phyloP scores from a whole-genome alignment of 2,329 filamentous ascomycete species.

The Colletotrichum caudatum region DNA sequence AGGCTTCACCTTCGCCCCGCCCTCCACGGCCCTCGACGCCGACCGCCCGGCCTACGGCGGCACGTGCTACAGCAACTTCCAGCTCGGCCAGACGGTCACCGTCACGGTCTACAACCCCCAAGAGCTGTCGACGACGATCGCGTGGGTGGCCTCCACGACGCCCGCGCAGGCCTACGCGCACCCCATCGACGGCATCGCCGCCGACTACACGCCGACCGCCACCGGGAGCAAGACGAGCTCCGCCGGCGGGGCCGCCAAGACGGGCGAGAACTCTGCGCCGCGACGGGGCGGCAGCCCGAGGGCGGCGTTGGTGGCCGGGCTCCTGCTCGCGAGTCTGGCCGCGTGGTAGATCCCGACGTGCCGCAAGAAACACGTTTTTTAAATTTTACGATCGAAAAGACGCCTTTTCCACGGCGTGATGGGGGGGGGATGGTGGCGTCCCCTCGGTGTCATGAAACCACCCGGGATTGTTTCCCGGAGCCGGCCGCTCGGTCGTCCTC shows the following conservation, averaged over 20 bases:
- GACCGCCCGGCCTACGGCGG: constrained; percentile 38
- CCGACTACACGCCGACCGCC: constrained; percentile 32
- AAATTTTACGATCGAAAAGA: background rate
- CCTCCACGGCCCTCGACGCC: constrained; percentile 15
- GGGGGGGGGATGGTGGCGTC: background rate
- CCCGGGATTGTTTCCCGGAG: background rate
- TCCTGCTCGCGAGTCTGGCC: constrained; percentile 32
- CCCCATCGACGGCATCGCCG: constrained; percentile 34
- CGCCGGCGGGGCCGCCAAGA: constrained; percentile 15
- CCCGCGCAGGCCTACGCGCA: constrained; percentile 38
- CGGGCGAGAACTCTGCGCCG: constrained; percentile 27
- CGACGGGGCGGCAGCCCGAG: constrained; percentile 30
- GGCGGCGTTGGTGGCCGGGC: constrained; percentile 23
- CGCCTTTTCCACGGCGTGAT: background rate
- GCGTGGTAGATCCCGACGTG: constrained; percentile 12
- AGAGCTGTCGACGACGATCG: constrained; percentile 36
- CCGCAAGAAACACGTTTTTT: background rate
- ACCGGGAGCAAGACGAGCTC: background rate
- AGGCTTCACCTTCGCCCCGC: constrained; percentile 35
- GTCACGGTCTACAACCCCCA: constrained; percentile 37
- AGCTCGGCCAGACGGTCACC: constrained; percentile 33
- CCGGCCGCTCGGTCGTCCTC: too few relatives aligned
- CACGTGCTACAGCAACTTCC: constrained; percentile 38
- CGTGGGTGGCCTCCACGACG: constrained; percentile 31
- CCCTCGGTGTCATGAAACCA: background rate